Evolutionary conservation across 495 filamentous ascomycete species (phyloP), one percentile per base, ranked within the genome.

Genomic region (Talaromyces wortmannii): DNA sequence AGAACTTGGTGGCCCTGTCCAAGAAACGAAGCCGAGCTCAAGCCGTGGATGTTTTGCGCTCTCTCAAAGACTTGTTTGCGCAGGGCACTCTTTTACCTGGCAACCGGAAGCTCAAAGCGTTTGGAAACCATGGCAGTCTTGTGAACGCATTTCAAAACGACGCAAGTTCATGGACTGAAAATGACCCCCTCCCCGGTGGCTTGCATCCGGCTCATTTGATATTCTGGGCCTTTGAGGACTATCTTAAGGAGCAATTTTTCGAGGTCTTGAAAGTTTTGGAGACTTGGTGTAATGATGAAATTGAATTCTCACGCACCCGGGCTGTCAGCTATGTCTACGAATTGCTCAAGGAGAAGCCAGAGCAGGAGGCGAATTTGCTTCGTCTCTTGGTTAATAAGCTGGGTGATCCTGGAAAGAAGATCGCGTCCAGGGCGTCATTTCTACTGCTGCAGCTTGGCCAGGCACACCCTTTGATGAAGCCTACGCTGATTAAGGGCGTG

Each of bases 291-390:
- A 88, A 85, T 49, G 94, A 98, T 62, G 92, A 97, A 70, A 86
- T 98, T 43, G 89, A 91, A 61, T 96, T 91, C 67, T 88, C 95
- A 13, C 81, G 92, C 54, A 85, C 83, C 16, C 84, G 90, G 55
- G 88, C 92, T 12, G 75, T 97, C 13, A 91, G 88, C 49, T 92
- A 92, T 52, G 86, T 96, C 31, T 96, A 81, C 62, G 90, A 94
- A 58, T 76, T 98, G 12, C 78, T 98, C 31, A 90, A 87, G 66
- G 91, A 94, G 68, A 98, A 97, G 70, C 94, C 94, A 1, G 94
- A 98, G 68, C 95, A 98, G 65, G 94, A 98, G 69, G 86, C 91
- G 33, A 98, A 98, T 65, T 76, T 98, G 44, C 76, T 98, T 48
- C 82, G 95, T 44, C 75, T 98, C 36, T 67, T 98, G 50, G 90